Conservation (phyloP, 805 yeast species). For the Saccharomyces jurei region DNA sequence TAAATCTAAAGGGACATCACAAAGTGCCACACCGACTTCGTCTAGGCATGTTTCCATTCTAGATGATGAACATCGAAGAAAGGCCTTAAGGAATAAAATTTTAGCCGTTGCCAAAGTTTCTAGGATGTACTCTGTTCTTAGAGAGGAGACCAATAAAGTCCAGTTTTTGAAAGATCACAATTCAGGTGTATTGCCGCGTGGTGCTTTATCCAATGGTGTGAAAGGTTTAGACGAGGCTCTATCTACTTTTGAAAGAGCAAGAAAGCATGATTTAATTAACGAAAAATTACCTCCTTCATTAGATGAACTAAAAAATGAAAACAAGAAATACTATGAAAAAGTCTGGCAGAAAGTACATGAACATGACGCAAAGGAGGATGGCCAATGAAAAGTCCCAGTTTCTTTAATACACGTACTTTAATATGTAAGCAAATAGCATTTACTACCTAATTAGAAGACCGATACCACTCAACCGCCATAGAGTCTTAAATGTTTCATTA, state of each 20-base stretch:
- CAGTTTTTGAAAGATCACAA: conserved; percentile 65
- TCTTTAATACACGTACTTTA: not conserved
- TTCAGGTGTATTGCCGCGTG: conserved; percentile 78
- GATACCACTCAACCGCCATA: not conserved
- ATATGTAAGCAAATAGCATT: not conserved
- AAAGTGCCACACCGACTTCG: conserved; percentile 1
- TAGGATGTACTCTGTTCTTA: conserved; percentile 78
- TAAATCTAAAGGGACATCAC: not conserved
- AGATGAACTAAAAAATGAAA: conserved; percentile 44
- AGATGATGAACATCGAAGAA: conserved; percentile 31
- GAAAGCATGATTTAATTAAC: conserved; percentile 67
- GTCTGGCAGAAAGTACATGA: not conserved
- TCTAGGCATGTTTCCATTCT: conserved; percentile 9
- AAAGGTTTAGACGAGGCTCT: conserved; percentile 70
- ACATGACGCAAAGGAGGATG: conserved; percentile 5
- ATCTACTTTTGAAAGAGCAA: conserved; percentile 73
- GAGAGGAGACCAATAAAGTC: conserved; percentile 84
- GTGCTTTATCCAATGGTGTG: conserved; percentile 73
- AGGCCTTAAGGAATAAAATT: conserved; percentile 74
- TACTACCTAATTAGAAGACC: not conserved
- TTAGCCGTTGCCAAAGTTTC: conserved; percentile 94
- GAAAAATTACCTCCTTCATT: conserved; percentile 82
- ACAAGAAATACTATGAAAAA: conserved; percentile 37
- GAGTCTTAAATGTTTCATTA: not conserved
- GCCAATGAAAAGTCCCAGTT: not conserved